Evolutionary conservation across 768 basidiomycete genomes (phyloP).

Genomic region (Tylopilus felleus): DNA sequence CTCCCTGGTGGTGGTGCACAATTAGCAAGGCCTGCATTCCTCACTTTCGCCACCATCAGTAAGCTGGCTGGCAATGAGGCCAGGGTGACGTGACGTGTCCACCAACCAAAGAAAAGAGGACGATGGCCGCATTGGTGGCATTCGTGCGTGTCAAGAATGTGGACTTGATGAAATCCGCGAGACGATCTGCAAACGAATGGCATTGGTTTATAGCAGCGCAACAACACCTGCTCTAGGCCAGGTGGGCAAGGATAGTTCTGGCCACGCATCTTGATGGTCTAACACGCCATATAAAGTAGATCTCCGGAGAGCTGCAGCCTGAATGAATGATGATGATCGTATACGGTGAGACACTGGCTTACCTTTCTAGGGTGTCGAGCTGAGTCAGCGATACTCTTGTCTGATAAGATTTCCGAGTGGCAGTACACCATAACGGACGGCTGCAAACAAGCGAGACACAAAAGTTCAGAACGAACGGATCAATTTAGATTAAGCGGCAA

Average conservation of each 20-base stretch:
- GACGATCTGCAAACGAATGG: conserved; percentile 11
- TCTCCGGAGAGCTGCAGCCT: not conserved
- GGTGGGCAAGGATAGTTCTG: not conserved
- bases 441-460: not conserved
- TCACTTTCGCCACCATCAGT: conserved; percentile 14
- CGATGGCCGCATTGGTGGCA: conserved; percentile 7
- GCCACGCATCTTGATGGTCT: not conserved
- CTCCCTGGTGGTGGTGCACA: not conserved
- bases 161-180: conserved; percentile 10
- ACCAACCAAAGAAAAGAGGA: not conserved
- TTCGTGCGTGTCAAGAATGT: conserved; percentile 3
- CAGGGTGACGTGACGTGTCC: conserved; percentile 7
- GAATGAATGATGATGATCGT: not conserved
- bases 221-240: not conserved
- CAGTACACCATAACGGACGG: not conserved
- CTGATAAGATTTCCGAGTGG: conserved; percentile 26
- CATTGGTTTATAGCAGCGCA: conserved; percentile 3
- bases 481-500: not conserved
- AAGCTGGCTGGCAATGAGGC: conserved; percentile 15
- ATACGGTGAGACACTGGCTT: not conserved
- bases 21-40: conserved; percentile 5
- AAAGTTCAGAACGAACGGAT: not conserved
- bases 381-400: conserved; percentile 20
- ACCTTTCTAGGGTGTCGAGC: conserved; percentile 9
- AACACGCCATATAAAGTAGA: not conserved